Evolutionary conservation across 345 rosid species (phyloP), one percentile per base, ranked within the genome.

Genomic region (Pugionium cornutum): DNA sequence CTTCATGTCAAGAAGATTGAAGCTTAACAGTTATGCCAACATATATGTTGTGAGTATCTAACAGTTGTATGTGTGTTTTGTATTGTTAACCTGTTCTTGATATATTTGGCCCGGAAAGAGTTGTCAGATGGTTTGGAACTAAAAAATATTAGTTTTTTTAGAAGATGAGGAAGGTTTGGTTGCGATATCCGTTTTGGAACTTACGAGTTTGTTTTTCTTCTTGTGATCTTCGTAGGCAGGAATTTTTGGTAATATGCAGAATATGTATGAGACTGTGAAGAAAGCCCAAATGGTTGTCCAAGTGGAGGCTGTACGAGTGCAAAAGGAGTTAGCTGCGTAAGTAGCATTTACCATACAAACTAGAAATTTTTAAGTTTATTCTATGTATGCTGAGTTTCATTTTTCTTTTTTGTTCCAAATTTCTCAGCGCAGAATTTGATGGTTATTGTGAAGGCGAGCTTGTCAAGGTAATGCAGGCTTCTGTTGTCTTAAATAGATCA

Each of bases 261-360:
- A 87, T 75, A 78, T 92, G 64, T 92, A 82, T 56, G 98, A 89
- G 59, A 89, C 95, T 1, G 96, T 89, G 65, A 92, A 92, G 75
- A 92, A 92, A 77, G 96, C 98, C n/a, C 95, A 92, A 78, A 89
- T 83, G 91, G 95, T 92, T 61, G 98, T 92, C 80, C 96, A 89
- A 80, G 96, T 89, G 9, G 98, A 89, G 71, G 96, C 96, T 43
- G 98, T 92, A 10, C 80, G 83, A 18, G 96, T 92, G 50, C 98
- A 89, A 63, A 92, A 92, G 51, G 96, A 87, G 79, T 86, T 92
- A 65, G 96, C 96, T 52, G 88, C 28, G 92, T 89, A 86, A 73
- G 87, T 61, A 43, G 39, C 41, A 41, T 70, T 54, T 25, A 26
- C 57, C 2, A 26, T 63, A 47, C 40, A 9, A 4, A 56, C 18